phyloP scores from a whole-genome alignment of 352 stramenopile species.

The Pythium sukuiense region DNA sequence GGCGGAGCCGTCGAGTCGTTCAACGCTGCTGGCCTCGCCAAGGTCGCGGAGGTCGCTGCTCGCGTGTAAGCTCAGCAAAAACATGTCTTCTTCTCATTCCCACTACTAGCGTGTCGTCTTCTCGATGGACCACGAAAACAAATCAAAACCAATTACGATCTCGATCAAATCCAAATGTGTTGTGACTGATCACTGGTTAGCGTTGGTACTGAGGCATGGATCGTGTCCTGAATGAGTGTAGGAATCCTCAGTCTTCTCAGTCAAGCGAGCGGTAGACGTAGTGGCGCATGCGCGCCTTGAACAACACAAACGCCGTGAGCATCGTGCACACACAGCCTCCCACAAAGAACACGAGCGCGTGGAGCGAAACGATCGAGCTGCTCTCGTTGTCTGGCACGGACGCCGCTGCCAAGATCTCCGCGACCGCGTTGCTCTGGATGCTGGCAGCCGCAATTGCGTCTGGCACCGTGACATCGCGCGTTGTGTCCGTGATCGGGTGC shows the following conservation, averaged over 20 bases:
- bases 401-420: constrained; percentile 5
- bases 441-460: constrained; percentile 12
- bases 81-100: no score
- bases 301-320: constrained; percentile 40
- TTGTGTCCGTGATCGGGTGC: constrained; percentile 86
- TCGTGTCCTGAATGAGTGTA: no score
- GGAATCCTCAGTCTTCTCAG: constrained; percentile 17
- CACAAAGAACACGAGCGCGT: constrained; percentile 58
- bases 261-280: constrained; percentile 64
- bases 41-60: constrained; percentile 43
- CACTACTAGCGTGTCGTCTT: not conserved
- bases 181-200: not conserved
- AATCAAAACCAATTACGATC: not conserved
- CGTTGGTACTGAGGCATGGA: not conserved
- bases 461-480: constrained; percentile 52
- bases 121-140: not conserved
- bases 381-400: constrained; percentile 12
- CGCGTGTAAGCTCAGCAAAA: constrained; percentile 20
- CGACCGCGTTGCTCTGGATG: not conserved
- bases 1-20: constrained; percentile 50
- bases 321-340: constrained; percentile 57
- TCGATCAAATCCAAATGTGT: not conserved
- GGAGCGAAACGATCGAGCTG: constrained; percentile 8
- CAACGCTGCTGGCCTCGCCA: constrained; percentile 51
- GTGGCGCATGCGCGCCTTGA: constrained; percentile 46